Evolutionary conservation across 179 eudicot species (phyloP).

Genomic region (Sideroxylon spinosum): DNA sequence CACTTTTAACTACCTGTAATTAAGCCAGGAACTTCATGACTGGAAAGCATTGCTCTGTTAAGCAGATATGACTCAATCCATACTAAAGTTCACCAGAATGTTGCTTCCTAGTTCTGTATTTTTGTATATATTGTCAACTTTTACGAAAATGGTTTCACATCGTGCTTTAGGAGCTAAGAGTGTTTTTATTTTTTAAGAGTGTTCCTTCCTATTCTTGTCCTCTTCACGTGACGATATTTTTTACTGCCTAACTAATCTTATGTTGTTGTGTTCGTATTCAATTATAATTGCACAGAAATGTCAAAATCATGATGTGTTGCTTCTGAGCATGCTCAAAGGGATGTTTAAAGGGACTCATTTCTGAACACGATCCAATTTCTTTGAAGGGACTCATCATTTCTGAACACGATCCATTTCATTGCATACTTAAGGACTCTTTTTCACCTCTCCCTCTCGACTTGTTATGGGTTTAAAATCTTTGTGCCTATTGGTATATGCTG

Average conservation of each 20-base stretch:
- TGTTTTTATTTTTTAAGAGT: neutral
- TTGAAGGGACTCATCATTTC: neutral
- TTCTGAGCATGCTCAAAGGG: neutral
- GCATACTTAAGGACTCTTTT: neutral
- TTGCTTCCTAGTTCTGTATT: neutral
- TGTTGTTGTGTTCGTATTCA: neutral
- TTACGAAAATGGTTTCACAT: neutral
- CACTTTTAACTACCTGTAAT: neutral
- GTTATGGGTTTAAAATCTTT: neutral
- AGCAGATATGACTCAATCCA: neutral
- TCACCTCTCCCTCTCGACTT: neutral
- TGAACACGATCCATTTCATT: neutral
- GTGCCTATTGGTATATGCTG: neutral
- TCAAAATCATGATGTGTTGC: neutral
- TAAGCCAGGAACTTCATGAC: slow-evolving; percentile 1
- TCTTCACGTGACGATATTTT: neutral
- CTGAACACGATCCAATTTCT: too few species aligned
- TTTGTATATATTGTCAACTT: neutral
- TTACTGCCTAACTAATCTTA: neutral
- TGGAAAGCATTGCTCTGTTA: neutral
- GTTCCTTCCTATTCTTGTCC: neutral
- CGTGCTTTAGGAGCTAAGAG: neutral
- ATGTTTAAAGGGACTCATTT: neutral
- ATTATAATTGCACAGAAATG: neutral
- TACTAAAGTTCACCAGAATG: neutral